phyloP scores from a whole-genome alignment of 768 basidiomycete species.

The Serendipita indica region DNA sequence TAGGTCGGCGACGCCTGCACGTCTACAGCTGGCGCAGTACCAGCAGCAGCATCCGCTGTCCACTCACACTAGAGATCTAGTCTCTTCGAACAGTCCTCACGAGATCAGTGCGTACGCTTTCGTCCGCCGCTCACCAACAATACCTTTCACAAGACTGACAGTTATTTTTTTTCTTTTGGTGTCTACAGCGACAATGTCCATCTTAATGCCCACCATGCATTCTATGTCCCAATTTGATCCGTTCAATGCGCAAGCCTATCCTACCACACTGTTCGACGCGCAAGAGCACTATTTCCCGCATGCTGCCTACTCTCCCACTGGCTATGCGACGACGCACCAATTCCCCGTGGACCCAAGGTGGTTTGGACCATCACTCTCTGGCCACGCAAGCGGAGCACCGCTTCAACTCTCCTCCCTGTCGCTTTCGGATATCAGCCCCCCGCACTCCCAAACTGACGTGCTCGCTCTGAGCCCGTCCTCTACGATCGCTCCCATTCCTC shows the following conservation, averaged over 20 bases:
- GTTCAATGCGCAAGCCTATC: neutral
- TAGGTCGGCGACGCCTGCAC: too few species aligned
- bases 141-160: too few species aligned
- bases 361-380: slow-evolving; percentile 1
- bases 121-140: neutral
- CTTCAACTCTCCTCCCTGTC: neutral
- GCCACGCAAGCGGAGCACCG: slow-evolving; percentile 9
- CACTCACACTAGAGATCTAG: too few species aligned
- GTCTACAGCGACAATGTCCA: slow-evolving; percentile 9
- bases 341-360: slow-evolving; percentile 10
- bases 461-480: slow-evolving; percentile 8
- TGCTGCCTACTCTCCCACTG: slow-evolving; percentile 5
- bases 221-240: slow-evolving; percentile 4
- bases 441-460: neutral
- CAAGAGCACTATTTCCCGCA: neutral
- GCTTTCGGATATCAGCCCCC: slow-evolving; percentile 3
- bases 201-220: slow-evolving; percentile 8
- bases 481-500: slow-evolving; percentile 9
- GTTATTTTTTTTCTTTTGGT: too few species aligned
- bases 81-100: neutral
- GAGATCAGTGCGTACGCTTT: neutral
- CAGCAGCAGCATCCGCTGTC: too few species aligned
- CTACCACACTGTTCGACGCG: slow-evolving; percentile 3
- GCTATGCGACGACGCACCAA: slow-evolving; percentile 3
- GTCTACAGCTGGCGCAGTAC: too few species aligned